Evolutionary conservation across 2,329 filamentous ascomycete genomes (phyloP).

Genomic region (Fusarium abutilonis): DNA sequence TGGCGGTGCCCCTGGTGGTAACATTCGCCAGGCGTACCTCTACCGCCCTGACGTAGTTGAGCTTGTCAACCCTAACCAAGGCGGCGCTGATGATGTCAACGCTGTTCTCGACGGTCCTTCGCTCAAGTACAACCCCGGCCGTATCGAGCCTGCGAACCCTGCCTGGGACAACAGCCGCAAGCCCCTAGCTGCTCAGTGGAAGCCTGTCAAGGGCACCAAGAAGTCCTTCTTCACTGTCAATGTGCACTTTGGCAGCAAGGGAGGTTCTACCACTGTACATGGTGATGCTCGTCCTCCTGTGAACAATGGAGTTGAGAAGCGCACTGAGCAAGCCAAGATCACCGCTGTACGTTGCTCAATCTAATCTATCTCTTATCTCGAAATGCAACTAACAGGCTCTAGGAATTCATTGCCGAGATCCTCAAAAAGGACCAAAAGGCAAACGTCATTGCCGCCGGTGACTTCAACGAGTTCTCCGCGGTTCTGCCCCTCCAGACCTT

Average conservation of each 20-base stretch:
- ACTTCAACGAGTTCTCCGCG: slow-evolving; percentile 78
- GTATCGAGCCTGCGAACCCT: slow-evolving; percentile 68
- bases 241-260: slow-evolving; percentile 74
- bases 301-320: slow-evolving; percentile 69
- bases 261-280: slow-evolving; percentile 70
- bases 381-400: slow-evolving; percentile 26
- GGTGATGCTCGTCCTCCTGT: slow-evolving; percentile 73
- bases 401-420: slow-evolving; percentile 66
- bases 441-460: slow-evolving; percentile 68
- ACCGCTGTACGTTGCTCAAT: slow-evolving; percentile 59
- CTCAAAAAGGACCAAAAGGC: slow-evolving; percentile 65
- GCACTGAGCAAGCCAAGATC: slow-evolving; percentile 65
- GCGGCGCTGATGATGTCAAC: slow-evolving; percentile 63
- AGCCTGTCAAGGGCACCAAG: slow-evolving; percentile 61
- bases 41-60: slow-evolving; percentile 69
- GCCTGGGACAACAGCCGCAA: slow-evolving; percentile 72
- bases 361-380: neutral
- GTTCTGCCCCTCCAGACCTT: slow-evolving; percentile 69
- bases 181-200: slow-evolving; percentile 73
- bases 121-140: slow-evolving; percentile 75
- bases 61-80: slow-evolving; percentile 68
- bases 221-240: slow-evolving; percentile 75
- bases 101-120: slow-evolving; percentile 63
- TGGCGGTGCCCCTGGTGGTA: slow-evolving; percentile 74
- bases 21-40: slow-evolving; percentile 76